Conservation (phyloP, 177 flowering plant genomes). For the Vitis hybrid region DNA sequence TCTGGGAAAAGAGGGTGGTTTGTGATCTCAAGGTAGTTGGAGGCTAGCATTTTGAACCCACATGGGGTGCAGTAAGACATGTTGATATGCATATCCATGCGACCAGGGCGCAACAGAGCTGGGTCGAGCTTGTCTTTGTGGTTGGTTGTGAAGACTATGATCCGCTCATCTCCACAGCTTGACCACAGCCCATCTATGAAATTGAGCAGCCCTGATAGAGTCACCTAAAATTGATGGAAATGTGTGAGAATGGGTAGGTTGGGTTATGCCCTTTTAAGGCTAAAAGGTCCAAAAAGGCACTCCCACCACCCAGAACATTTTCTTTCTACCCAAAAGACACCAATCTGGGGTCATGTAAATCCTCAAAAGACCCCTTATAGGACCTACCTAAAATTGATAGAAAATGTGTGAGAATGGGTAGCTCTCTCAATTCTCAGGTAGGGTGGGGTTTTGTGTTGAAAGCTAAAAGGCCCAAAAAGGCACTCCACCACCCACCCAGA, state of each 20-base stretch:
- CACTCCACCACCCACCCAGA: no score
- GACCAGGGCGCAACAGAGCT: conserved; percentile 45
- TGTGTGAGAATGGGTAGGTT: not conserved
- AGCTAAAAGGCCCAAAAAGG: no score
- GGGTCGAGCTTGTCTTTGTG: conserved; percentile 48
- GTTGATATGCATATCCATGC: conserved; percentile 59
- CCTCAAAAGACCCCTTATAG: conserved; percentile 26
- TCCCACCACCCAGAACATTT: no score
- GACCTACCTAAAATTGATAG: conserved; percentile 13
- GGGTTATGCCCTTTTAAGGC: no score
- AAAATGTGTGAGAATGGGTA: not conserved
- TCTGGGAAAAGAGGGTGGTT: conserved; percentile 27
- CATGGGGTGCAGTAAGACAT: conserved; percentile 45
- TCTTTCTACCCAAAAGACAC: no score
- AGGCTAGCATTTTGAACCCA: conserved; percentile 44
- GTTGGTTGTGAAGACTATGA: conserved; percentile 56
- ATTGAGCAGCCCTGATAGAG: conserved; percentile 47
- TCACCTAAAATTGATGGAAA: conserved; percentile 24
- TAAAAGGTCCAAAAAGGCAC: no score
- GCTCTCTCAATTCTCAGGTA: no score
- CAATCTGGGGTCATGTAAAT: no score
- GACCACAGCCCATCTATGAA: conserved; percentile 59
- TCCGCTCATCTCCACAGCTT: conserved; percentile 55
- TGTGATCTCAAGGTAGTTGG: conserved; percentile 30
- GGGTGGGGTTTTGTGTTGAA: no score